These are phyloP conservation scores for Colletotrichum phormii DNA, from an alignment of 2,329 filamentous ascomycete species.

Conservation along the genomic window DNA sequence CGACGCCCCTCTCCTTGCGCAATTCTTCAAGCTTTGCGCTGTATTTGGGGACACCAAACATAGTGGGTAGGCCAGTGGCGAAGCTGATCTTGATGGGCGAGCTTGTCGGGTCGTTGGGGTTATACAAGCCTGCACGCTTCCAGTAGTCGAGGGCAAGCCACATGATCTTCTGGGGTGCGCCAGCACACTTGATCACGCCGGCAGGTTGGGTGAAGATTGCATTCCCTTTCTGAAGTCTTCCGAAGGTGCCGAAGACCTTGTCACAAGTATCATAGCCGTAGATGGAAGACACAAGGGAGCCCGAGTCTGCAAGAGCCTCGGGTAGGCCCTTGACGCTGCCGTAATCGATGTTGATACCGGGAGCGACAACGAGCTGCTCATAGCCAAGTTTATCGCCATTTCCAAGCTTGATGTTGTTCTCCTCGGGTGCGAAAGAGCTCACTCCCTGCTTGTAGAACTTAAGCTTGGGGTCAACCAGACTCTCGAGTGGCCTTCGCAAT, in stretches of 20 bases:
- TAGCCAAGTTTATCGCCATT: conserved; percentile 69
- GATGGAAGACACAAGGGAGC: conserved; percentile 65
- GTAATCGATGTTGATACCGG: conserved; percentile 66
- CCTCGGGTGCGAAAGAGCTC: conserved; percentile 61
- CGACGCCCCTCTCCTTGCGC: conserved; percentile 65
- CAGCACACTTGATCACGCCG: conserved; percentile 70
- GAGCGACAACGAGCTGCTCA: conserved; percentile 73
- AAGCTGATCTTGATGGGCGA: conserved; percentile 65
- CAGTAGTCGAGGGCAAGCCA: conserved; percentile 72
- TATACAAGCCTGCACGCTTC: conserved; percentile 65
- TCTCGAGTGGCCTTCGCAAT: conserved; percentile 61
- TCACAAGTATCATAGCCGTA: conserved; percentile 67
- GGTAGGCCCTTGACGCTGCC: conserved; percentile 65
- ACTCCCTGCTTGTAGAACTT: conserved; percentile 69
- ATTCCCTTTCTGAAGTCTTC: conserved; percentile 59
- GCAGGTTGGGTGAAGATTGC: conserved; percentile 71
- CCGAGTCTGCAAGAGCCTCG: conserved; percentile 62
- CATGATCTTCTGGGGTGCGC: conserved; percentile 71
- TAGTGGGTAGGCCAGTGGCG: conserved; percentile 65
- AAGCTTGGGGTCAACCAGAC: conserved; percentile 69
- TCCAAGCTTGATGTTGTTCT: conserved; percentile 66
- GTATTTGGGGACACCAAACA: conserved; percentile 73
- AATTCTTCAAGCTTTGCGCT: conserved; percentile 64
- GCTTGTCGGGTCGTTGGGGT: conserved; percentile 47
- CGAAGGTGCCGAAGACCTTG: conserved; percentile 63